Evolutionary conservation across 129 eudicot genomes (phyloP).

Genomic region (Flaveria bidentis): DNA sequence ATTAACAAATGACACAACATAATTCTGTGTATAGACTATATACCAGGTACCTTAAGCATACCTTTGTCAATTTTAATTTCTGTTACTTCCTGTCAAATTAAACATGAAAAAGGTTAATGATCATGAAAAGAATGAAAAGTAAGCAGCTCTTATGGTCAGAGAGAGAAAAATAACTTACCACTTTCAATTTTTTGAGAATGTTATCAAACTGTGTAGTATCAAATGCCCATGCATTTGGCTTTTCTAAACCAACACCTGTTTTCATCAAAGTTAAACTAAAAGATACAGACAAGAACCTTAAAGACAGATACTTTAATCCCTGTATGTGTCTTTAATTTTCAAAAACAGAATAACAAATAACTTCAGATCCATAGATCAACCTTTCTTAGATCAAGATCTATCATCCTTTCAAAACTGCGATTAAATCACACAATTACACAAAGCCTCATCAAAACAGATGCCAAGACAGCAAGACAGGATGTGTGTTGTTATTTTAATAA

Average conservation of each 20-base stretch:
- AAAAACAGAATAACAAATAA: neutral
- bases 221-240: slow-evolving; percentile 91
- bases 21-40: neutral
- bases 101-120: slow-evolving; percentile 17
- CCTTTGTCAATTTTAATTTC: slow-evolving; percentile 52
- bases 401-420: neutral
- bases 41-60: slow-evolving; percentile 20
- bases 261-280: neutral
- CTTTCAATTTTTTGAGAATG: slow-evolving; percentile 82
- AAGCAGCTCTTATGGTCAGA: neutral
- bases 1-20: slow-evolving; percentile 15
- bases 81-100: slow-evolving; percentile 53
- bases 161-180: slow-evolving; percentile 46
- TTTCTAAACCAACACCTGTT: slow-evolving; percentile 80
- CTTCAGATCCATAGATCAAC: neutral
- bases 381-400: neutral
- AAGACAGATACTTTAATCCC: neutral
- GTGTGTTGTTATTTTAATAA: neutral
- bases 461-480: neutral
- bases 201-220: slow-evolving; percentile 92
- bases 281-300: neutral
- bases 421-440: too few species aligned
- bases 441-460: neutral
- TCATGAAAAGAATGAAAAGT: neutral
- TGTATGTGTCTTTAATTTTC: neutral